These are phyloP conservation scores for Globisporangium viniferum DNA, from an alignment of 352 stramenopile species.

Conservation along the genomic window DNA sequence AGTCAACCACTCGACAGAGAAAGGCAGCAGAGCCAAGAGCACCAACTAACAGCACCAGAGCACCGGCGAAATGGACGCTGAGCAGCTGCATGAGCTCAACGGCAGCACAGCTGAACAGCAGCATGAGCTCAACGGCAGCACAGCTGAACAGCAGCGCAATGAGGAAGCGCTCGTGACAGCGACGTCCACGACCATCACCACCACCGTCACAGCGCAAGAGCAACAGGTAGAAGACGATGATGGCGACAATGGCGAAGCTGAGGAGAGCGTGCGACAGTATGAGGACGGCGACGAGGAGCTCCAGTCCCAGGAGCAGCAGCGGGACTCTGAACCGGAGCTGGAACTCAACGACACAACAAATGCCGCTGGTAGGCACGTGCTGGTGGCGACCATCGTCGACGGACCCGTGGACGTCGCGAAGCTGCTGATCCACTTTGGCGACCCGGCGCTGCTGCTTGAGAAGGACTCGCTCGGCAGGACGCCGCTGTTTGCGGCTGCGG, in stretches of 20 bases:
- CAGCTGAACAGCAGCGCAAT: not conserved
- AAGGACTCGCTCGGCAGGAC: slow-evolving; percentile 13
- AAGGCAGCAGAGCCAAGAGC: not conserved
- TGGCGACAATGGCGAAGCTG: not conserved
- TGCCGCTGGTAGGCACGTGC: slow-evolving; percentile 8
- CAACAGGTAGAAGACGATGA: not conserved
- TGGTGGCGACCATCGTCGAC: slow-evolving; percentile 15
- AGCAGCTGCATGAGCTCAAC: not conserved
- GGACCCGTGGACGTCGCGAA: slow-evolving; percentile 16
- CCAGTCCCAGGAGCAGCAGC: not conserved
- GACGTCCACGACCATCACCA: not conserved
- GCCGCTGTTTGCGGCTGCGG: slow-evolving; percentile 12
- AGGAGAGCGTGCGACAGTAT: slow-evolving; percentile 9
- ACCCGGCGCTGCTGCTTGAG: slow-evolving; percentile 12
- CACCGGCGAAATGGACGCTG: slow-evolving; percentile 4
- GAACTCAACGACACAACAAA: not conserved
- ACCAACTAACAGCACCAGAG: not conserved
- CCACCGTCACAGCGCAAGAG: not conserved
- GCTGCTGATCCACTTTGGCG: slow-evolving; percentile 19
- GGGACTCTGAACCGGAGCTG: not conserved
- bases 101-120: not conserved
- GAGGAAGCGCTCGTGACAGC: not conserved
- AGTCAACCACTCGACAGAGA: not conserved
- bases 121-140: not conserved
- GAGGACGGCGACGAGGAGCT: slow-evolving; percentile 8